Evolutionary conservation across 2,329 filamentous ascomycete species (phyloP).

Genomic region (Didymella glomerata): DNA sequence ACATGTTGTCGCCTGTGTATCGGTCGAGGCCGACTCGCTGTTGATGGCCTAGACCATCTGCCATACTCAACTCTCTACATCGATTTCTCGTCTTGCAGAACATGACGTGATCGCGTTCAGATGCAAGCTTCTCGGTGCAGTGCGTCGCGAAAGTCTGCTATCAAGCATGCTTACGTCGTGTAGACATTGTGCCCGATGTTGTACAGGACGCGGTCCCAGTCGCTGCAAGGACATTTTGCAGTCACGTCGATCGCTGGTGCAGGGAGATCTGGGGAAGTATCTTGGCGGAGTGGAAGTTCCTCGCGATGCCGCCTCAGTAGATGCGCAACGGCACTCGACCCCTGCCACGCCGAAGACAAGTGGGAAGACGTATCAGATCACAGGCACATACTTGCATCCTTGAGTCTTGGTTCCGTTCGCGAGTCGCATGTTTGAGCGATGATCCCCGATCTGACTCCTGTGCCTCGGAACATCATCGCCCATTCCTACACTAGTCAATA

Average conservation of each 20-base stretch:
- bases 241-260: neutral
- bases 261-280: neutral
- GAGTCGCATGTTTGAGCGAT: neutral
- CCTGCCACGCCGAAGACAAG: neutral
- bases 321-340: neutral
- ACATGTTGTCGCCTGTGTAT: neutral
- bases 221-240: neutral
- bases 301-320: neutral
- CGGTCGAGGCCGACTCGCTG: neutral
- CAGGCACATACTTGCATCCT: neutral
- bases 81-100: neutral
- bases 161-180: neutral
- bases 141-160: neutral
- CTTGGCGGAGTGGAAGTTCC: neutral
- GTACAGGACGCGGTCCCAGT: neutral
- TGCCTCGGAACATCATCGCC: neutral
- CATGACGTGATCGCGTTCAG: neutral
- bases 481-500: neutral
- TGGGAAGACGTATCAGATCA: neutral
- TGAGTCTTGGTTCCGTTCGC: neutral
- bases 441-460: no score
- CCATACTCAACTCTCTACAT: neutral
- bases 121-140: neutral
- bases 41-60: neutral
- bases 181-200: neutral